Base-by-base conservation (phyloP, 2,329 filamentous ascomycete genomes). In the Fonsecaea monophora region DNA sequence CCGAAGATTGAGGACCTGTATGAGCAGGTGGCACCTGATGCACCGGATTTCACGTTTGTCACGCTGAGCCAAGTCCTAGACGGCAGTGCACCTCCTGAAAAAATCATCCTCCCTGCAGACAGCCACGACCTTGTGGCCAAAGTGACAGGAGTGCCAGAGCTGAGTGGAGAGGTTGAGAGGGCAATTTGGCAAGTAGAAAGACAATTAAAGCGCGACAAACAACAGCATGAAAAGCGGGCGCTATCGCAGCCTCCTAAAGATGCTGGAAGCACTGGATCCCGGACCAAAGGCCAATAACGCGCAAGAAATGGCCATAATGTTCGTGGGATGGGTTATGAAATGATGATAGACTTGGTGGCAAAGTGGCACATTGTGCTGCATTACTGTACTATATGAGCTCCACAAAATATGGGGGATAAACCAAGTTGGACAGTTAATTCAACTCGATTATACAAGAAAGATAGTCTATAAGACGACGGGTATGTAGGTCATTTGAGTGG, bases 1-100 rank as follows among this genome's bases (percentile, higher is more conserved):
- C 80, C 85, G 13, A 82, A 86, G 6, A 84, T 99, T 55, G 91
- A 97, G 76, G 81, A 87, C 59, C 82, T 96, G 59, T 99, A 98
- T 77, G 80, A 85, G 1, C 78, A 79, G 40, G 75, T 78, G 58
- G 75, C 75, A 8, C 69, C 74, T 45, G 75, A 75, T n/a, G 73
- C 77, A 25, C 74, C 74, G n/a, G 69, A 76, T 40, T 68, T 74
- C 54, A 65, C 73, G 59, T 72, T 73, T 32, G 73, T 75, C 40
- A 76, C 76, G 64, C 73, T 71, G 37, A 76, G 75, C 60, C 76
- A 78, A 55, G 73, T 77, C 53, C 77, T 77, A 55, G 74, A 77
- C 68, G 78, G 76, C 64, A 66, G 59, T 53, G 64, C 64, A 13
- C 55, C 68, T 35, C 80, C 80, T 45, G 84, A 84, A 72, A 80